Conservation (phyloP, 176 grass and related monocot species). For the Aegilops tauschii region DNA sequence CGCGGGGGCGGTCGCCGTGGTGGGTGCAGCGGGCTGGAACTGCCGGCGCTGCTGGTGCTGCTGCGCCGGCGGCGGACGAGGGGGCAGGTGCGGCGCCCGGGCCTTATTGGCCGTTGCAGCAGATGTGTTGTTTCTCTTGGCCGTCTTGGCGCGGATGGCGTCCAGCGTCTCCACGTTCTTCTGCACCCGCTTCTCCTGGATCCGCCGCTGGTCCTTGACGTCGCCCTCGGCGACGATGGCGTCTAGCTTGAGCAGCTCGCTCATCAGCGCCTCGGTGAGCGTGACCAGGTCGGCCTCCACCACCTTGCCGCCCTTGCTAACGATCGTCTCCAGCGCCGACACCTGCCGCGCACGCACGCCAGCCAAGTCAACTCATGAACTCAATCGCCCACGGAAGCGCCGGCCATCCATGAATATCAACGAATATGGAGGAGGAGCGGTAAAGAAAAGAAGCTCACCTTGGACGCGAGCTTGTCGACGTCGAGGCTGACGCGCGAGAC, state of each 20-base stretch:
- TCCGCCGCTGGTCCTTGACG: slow-evolving; percentile 54
- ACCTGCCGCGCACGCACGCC: slow-evolving; percentile 37
- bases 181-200: slow-evolving; percentile 87
- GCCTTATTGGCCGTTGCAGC: background rate
- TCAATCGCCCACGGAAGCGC: background rate
- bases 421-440: too few species aligned
- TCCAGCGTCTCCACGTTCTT: slow-evolving; percentile 85
- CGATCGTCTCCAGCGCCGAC: slow-evolving; percentile 72
- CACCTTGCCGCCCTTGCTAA: slow-evolving; percentile 70
- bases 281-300: slow-evolving; percentile 58
- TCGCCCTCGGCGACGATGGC: slow-evolving; percentile 76
- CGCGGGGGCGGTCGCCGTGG: slow-evolving; percentile 33
- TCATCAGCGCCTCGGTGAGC: slow-evolving; percentile 85
- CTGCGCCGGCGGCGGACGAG: slow-evolving; percentile 26
- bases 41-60: slow-evolving; percentile 46
- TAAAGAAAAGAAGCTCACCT: slow-evolving; percentile 37
- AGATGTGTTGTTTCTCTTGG: background rate
- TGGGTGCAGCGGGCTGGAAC: slow-evolving; percentile 42
- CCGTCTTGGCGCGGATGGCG: slow-evolving; percentile 66
- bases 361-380: background rate
- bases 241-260: slow-evolving; percentile 86
- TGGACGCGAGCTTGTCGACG: slow-evolving; percentile 71
- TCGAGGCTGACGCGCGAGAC: slow-evolving; percentile 48
- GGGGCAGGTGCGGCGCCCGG: slow-evolving; percentile 41
- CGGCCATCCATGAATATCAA: background rate